Evolutionary conservation across 2,329 filamentous ascomycete genomes (phyloP), one percentile per base, ranked within the genome.

Genomic region (Ophiocordyceps sinensis): DNA sequence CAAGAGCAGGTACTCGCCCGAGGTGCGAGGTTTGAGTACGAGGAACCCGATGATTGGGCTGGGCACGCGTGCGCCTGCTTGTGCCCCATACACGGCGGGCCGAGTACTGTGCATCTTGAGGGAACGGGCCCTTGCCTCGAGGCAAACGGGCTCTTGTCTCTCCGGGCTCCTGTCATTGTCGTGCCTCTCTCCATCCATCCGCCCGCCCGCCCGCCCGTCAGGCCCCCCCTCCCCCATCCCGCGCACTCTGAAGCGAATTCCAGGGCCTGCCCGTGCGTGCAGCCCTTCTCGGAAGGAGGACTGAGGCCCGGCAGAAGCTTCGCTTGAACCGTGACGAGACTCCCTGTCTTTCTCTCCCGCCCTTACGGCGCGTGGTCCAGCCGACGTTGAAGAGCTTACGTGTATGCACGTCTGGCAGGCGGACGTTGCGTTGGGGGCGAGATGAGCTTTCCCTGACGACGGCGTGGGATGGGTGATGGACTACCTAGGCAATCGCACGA

Each of bases 231-330:
- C 10, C 32, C 32, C 30, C 30, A 13, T 15, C n/a, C 30, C 30
- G 30, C n/a, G 30, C 30, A 10, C 12, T 13, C 29, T 9, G 36
- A 17, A 17, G 30, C 35, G 36, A 30, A 26, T 35, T 36, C 26
- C 41, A n/a, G 40, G 23, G n/a, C 15, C 30, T 35, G 31, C 37
- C 30, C 62, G 60, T 59, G 61, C 58, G 63, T 60, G 61, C 60
- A 59, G 59, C 65, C 65, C 54, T 60, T 65, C 62, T 66, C 59
- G 66, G 66, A 68, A 70, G 66, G 65, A 67, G 65, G 61, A 58
- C 45, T 31, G 40, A 15, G 28, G 3, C 14, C 17, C n/a, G 5
- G 12, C 15, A 10, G 14, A 11, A 23, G 35, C 15, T 19, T 19
- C 19, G 19, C 19, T 19, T 19, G 19, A 19, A 19, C 19, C 19